These are phyloP conservation scores for Amanita muscaria DNA, from an alignment of 768 basidiomycete genomes.

Conservation along the genomic window DNA sequence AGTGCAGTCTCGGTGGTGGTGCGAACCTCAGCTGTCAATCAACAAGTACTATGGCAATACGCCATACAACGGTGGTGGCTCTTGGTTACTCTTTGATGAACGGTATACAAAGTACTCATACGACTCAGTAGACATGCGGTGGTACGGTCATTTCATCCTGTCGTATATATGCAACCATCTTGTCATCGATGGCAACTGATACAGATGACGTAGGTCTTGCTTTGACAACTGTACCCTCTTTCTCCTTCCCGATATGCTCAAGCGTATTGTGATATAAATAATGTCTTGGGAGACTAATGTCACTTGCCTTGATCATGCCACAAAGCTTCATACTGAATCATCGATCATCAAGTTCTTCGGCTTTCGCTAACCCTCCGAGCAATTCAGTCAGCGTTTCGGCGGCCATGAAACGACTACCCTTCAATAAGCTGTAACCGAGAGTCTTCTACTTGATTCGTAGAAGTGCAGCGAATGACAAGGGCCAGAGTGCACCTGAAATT, in stretches of 20 bases:
- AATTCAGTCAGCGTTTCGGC: conserved; percentile 57
- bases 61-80: too few species aligned
- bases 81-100: too few species aligned
- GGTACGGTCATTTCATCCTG: too few species aligned
- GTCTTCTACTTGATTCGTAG: conserved; percentile 57
- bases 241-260: conserved; percentile 31
- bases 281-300: conserved; percentile 15
- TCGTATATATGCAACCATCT: too few species aligned
- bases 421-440: conserved; percentile 56
- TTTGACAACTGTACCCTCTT: conserved; percentile 44
- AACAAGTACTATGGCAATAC: too few species aligned
- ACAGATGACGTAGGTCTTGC: conserved; percentile 28
- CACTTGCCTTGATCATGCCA: conserved; percentile 60
- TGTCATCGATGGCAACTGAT: too few species aligned
- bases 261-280: conserved; percentile 51
- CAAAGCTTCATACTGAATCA: conserved; percentile 53
- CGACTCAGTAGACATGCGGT: too few species aligned
- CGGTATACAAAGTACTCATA: too few species aligned
- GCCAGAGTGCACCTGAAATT: conserved; percentile 72
- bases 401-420: conserved; percentile 73
- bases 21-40: too few species aligned
- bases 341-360: conserved; percentile 60
- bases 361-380: conserved; percentile 56
- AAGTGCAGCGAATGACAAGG: conserved; percentile 59
- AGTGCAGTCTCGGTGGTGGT: too few species aligned